Conservation (phyloP, 2,329 filamentous ascomycete species). For the Magnaporthales sp. region DNA sequence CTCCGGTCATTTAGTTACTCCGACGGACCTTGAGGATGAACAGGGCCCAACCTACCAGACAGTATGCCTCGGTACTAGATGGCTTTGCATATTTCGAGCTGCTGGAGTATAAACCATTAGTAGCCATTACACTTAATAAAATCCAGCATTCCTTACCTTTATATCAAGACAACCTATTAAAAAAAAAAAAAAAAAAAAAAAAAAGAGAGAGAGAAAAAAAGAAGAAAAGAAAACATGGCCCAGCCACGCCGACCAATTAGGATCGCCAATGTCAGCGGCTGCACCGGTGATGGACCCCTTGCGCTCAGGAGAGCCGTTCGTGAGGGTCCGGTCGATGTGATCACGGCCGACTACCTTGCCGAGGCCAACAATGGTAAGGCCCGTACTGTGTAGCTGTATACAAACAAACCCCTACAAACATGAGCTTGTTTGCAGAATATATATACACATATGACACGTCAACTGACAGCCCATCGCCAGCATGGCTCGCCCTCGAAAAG, state of each 20-base stretch:
- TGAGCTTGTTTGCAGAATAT: neutral
- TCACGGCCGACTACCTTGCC: constrained; percentile 17
- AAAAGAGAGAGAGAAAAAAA: no score
- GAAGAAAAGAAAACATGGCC: no score
- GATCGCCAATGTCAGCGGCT: constrained; percentile 27
- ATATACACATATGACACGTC: neutral
- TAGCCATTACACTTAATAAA: neutral
- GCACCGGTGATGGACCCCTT: constrained; percentile 25
- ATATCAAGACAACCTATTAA: no score
- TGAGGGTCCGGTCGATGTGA: constrained; percentile 14
- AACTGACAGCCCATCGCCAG: neutral
- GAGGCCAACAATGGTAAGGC: constrained; percentile 19
- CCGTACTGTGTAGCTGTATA: constrained; percentile 17
- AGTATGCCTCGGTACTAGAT: neutral
- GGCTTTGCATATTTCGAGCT: neutral
- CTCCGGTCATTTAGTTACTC: neutral
- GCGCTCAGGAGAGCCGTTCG: constrained; percentile 25
- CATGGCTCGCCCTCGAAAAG: constrained; percentile 22
- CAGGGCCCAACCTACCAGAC: neutral
- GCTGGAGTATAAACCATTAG: neutral
- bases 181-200: no score
- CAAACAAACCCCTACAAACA: neutral
- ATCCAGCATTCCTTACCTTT: no score
- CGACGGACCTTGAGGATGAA: neutral
- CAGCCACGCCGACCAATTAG: constrained; percentile 19